Evolutionary conservation across 768 basidiomycete genomes (phyloP).

Genomic region (Suillus decipiens): DNA sequence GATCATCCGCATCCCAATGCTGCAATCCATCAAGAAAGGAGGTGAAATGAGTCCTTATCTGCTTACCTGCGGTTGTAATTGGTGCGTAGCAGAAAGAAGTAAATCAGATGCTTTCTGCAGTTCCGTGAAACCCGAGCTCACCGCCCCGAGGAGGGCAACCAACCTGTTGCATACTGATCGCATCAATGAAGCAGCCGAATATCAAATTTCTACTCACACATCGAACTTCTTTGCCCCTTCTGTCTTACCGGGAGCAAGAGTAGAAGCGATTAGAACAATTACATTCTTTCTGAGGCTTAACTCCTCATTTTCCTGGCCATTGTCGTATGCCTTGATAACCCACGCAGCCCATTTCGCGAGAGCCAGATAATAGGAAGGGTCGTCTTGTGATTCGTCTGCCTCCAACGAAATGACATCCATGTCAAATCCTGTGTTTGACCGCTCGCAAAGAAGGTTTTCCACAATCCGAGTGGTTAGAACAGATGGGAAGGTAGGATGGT

Average conservation of each 20-base stretch:
- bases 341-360: constrained; percentile 73
- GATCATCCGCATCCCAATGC: constrained; percentile 53
- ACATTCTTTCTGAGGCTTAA: constrained; percentile 47
- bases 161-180: constrained; percentile 23
- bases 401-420: constrained; percentile 21
- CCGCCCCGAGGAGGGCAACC: constrained; percentile 20
- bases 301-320: constrained; percentile 32
- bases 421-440: constrained; percentile 15
- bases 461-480: constrained; percentile 51
- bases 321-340: constrained; percentile 47
- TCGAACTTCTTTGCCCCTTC: constrained; percentile 25
- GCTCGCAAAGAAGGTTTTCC: constrained; percentile 32
- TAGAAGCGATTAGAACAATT: constrained; percentile 47
- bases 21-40: constrained; percentile 24
- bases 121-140: constrained; percentile 21
- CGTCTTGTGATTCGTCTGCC: constrained; percentile 25
- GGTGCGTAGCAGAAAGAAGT: constrained; percentile 13
- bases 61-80: constrained; percentile 22
- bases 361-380: constrained; percentile 54
- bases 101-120: constrained; percentile 23
- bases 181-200: neutral
- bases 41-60: neutral
- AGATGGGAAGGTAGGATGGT: constrained; percentile 57
- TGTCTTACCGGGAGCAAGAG: constrained; percentile 43
- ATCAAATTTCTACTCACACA: constrained; percentile 34